Base-by-base conservation (phyloP, 2,329 filamentous ascomycete species). In the Penicillium expansum region DNA sequence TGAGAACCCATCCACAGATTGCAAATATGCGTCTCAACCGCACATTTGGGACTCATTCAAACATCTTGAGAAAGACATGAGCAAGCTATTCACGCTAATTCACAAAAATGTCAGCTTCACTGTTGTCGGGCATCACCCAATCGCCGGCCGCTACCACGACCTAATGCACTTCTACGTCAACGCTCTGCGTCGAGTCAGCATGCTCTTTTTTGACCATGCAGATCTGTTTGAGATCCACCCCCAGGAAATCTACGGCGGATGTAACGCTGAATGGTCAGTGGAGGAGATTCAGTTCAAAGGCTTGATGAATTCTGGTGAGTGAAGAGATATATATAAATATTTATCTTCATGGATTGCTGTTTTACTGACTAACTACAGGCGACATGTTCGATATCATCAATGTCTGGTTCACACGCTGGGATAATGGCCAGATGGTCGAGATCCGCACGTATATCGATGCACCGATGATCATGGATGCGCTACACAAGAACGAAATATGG, bases 131-230 rank as follows among this genome's bases (percentile, higher is more conserved):
- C 67, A 71, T 45, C 69, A 72, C 38, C 70, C 71, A 2, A 66
- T 71, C 18, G 69, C 69, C 8, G 71, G 71, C 2, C 66, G 61
- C 45, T 73, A 73, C 35, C 53, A 63, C 27, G 70, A 72, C 27
- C 58, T 72, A 52, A 55, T 70, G 51, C 69, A 72, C 61, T 72
- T 72, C 47, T 71, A 69, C 22, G 67, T 73, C 41, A 72, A 73
- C 51, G 70, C 70, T 3, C 50, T 73, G 29, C 62, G 68, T 8
- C 60, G 70, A 14, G 67, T 72, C 11, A 68, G 64, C 30, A 57
- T 68, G 29, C 39, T 66, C 38, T 71, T 71, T 44, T 48, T 56
- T 18, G 67, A 70, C 29, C 65, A 72, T 53, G 63, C 64, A 11
- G 68, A 72, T 14, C 62, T 60, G 33, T 72, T 72, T 30, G 57